A percentile compares a stretch with the other conserved stretches of the same genome.
These are phyloP conservation scores for Auricularia sp. DNA, from an alignment of 768 basidiomycete species.

Conservation along the genomic window DNA sequence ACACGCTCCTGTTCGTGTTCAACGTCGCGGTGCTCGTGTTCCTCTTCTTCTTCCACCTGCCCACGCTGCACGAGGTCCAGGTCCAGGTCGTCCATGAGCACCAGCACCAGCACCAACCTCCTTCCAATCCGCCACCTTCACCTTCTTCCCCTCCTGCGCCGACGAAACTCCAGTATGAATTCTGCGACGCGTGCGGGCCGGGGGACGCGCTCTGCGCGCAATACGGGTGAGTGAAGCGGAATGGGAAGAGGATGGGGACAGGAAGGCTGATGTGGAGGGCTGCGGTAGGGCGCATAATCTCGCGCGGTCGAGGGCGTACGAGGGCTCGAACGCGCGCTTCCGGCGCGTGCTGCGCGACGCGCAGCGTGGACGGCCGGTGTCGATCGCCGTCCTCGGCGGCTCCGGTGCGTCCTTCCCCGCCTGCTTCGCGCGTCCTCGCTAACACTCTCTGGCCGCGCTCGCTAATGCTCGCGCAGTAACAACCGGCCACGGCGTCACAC, in stretches of 20 bases:
- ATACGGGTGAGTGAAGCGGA: neutral
- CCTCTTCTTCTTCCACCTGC: neutral
- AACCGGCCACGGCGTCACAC: conserved; percentile 7
- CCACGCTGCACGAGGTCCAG: neutral
- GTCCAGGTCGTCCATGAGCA: neutral
- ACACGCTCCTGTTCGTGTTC: neutral
- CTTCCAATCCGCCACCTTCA: no score
- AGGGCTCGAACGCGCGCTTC: conserved; percentile 11
- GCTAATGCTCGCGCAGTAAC: conserved; percentile 4
- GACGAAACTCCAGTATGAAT: neutral
- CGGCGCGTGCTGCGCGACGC: neutral
- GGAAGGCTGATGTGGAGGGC: neutral
- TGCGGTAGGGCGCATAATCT: conserved; percentile 2
- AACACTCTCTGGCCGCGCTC: neutral
- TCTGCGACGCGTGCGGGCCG: neutral
- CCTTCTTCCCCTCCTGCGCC: neutral
- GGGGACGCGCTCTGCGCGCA: neutral
- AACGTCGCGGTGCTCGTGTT: neutral
- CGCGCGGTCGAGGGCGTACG: conserved; percentile 8
- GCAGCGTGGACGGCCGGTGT: neutral
- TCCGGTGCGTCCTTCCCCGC: no score
- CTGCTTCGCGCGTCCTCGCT: no score
- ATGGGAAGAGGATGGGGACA: no score
- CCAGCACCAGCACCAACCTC: neutral
- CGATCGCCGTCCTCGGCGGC: neutral